Percentiles rank a stretch among this genome's conserved stretches.
Evolutionary conservation across 352 stramenopile species (phyloP).

Genomic region (Phytopythium ostracodes): DNA sequence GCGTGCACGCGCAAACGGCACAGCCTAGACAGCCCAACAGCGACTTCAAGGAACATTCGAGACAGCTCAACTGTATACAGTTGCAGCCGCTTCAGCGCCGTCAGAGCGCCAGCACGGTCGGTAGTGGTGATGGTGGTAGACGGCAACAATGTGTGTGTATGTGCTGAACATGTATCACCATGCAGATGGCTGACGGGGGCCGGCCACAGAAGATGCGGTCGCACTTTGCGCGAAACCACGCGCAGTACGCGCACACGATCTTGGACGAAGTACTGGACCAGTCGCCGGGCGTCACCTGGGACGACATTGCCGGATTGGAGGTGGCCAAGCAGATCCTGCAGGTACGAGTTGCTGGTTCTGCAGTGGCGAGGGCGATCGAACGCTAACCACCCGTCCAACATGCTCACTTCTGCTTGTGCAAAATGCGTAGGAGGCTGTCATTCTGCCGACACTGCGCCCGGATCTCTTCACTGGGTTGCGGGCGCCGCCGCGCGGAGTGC

Average conservation of each 20-base stretch:
- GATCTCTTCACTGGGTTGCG: slow-evolving; percentile 82
- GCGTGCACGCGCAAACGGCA: neutral
- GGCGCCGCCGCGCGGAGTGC: slow-evolving; percentile 58
- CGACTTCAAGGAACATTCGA: neutral
- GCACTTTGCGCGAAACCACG: slow-evolving; percentile 51
- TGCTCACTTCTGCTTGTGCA: neutral
- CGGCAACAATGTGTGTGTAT: too few species aligned
- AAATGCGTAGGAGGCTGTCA: slow-evolving; percentile 68
- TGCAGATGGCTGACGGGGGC: neutral
- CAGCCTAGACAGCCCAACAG: neutral
- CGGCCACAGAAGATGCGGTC: slow-evolving; percentile 14
- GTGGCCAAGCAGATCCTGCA: slow-evolving; percentile 88
- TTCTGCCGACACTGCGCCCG: slow-evolving; percentile 75
- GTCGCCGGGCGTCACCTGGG: slow-evolving; percentile 75
- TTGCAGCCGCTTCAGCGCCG: neutral
- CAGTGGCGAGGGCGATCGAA: too few species aligned
- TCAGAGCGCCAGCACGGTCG: neutral
- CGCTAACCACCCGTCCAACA: too few species aligned
- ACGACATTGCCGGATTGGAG: slow-evolving; percentile 76
- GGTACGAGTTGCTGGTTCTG: slow-evolving; percentile 29
- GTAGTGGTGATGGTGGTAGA: too few species aligned
- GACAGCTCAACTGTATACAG: neutral
- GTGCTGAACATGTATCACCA: too few species aligned
- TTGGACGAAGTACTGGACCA: slow-evolving; percentile 81
- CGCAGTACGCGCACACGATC: slow-evolving; percentile 67